These are phyloP conservation scores for Aechmea fasciata DNA, from an alignment of 176 grass and related monocot genomes.

Conservation along the genomic window DNA sequence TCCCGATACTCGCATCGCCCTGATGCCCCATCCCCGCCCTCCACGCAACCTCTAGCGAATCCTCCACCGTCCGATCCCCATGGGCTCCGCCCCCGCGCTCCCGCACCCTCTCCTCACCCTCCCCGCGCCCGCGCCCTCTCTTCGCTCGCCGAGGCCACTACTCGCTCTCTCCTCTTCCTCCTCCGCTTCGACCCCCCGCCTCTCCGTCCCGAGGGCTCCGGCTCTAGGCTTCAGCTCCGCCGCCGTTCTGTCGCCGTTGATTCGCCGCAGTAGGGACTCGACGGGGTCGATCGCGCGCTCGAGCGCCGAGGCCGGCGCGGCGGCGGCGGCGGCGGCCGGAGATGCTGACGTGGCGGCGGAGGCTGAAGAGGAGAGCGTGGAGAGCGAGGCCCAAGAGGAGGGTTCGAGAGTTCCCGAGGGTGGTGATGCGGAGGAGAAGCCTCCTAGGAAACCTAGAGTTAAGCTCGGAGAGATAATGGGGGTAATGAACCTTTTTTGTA, in stretches of 20 bases:
- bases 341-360: conserved; percentile 24
- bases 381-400: not conserved
- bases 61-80: not conserved
- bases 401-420: not conserved
- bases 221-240: not conserved
- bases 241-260: not conserved
- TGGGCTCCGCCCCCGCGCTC: conserved; percentile 42
- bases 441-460: conserved; percentile 37
- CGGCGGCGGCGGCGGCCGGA: conserved; percentile 2
- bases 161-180: conserved; percentile 17
- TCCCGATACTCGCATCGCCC: conserved; percentile 4
- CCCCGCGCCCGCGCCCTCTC: conserved; percentile 26
- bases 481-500: conserved; percentile 26
- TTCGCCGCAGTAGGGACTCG: conserved; percentile 14
- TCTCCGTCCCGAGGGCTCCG: conserved; percentile 22
- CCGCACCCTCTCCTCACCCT: conserved; percentile 29
- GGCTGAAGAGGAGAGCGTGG: conserved; percentile 23
- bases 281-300: conserved; percentile 21
- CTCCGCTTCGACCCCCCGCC: conserved; percentile 19
- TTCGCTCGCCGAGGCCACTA: conserved; percentile 17
- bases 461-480: conserved; percentile 91
- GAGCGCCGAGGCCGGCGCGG: conserved; percentile 35
- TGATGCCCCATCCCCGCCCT: conserved; percentile 6
- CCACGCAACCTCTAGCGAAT: conserved; percentile 30
- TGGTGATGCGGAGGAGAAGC: conserved; percentile 29